Base-by-base conservation (phyloP, 2,329 filamentous ascomycete genomes). In the Incumbomyces lentus region DNA sequence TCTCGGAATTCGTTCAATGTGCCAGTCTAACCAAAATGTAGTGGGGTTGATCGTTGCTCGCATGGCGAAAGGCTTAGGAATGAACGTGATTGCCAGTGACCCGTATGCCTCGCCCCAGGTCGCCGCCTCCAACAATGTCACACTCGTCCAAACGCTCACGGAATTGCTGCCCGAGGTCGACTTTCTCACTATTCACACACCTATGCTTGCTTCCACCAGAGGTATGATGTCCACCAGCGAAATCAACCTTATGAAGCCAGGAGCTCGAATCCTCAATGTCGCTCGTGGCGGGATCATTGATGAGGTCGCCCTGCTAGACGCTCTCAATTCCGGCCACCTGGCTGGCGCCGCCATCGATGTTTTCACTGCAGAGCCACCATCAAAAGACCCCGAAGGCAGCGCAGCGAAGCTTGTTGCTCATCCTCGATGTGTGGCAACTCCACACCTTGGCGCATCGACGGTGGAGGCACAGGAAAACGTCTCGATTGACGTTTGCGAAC, bases 401-500 rank as follows among this genome's bases (percentile, higher is more conserved):
- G 82, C 84, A 1, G 73, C 72, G 10, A 72, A 71, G 37, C 69
- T 92, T 7, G 76, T 84, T 47, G 71, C 70, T 8, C 85, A 90
- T 55, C 75, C 80, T 1, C 81, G 78, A 53, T 84, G 87, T 0
- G 79, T 90, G 1, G 80, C 80, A 1, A 90, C 86, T 6, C 86
- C 86, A 1, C 86, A 92, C 61, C 71, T 92, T 0, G 85, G 85
- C 6, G 86, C 86, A 0, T 86, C 81, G 0, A 92, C 86, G 0
- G 74, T 84, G 30, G 86, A 92, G 70, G 86, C 86, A 0, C 85
- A 92, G 62, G 84, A 90, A 59, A 89, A 88, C 51, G 85, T 89
- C 2, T 85, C 82, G 1, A 76, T 89, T 52, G 86, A 90, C 56
- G 86, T 90, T 7, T 90, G 85, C 62, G 81, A 82, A 30, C 85